phyloP scores from a whole-genome alignment of 768 basidiomycete species.

The Agaricus blazei region DNA sequence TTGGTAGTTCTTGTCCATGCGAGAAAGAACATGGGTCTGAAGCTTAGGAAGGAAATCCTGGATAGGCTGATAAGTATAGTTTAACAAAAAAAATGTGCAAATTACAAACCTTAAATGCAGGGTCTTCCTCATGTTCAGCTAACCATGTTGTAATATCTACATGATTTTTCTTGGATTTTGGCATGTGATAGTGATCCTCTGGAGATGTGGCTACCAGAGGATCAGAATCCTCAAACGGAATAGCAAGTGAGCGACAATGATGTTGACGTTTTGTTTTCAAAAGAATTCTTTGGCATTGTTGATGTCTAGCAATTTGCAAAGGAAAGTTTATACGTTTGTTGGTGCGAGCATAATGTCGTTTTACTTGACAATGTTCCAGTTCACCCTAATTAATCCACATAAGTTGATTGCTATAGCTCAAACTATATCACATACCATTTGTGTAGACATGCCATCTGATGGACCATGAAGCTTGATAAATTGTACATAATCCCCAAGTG shows the following conservation, averaged over 20 bases:
- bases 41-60: too few relatives aligned
- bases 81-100: too few relatives aligned
- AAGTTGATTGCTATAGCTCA: neutral
- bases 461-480: slow-evolving; percentile 26
- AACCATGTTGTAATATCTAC: too few relatives aligned
- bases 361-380: slow-evolving; percentile 33
- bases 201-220: too few relatives aligned
- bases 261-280: neutral
- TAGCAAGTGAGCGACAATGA: neutral
- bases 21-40: too few relatives aligned
- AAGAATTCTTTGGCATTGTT: slow-evolving; percentile 3
- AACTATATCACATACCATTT: slow-evolving; percentile 22
- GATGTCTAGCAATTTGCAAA: slow-evolving; percentile 23
- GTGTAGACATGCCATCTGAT: slow-evolving; percentile 36
- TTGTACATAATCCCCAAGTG: slow-evolving; percentile 28
- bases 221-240: slow-evolving; percentile 12
- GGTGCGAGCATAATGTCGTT: slow-evolving; percentile 29
- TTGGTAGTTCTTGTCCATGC: too few relatives aligned
- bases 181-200: too few relatives aligned
- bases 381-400: slow-evolving; percentile 26
- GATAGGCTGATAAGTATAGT: too few relatives aligned
- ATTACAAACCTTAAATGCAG: too few relatives aligned
- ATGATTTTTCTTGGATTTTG: too few relatives aligned
- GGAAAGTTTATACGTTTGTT: slow-evolving; percentile 26
- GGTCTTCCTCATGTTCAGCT: too few relatives aligned